Conservation (phyloP, 2,329 filamentous ascomycete genomes). For the Camillea tinctor region DNA sequence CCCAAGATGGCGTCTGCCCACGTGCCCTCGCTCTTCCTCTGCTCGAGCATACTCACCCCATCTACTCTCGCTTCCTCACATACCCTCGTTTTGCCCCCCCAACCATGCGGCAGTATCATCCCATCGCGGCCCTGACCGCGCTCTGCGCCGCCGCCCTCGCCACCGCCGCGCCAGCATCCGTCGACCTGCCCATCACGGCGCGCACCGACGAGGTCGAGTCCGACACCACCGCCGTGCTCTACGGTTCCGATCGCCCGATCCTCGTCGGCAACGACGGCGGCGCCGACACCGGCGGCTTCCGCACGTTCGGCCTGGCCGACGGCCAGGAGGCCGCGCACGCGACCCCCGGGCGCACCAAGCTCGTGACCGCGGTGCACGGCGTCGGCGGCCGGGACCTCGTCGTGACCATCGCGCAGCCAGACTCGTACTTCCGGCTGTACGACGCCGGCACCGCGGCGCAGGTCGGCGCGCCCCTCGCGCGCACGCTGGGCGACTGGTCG, state of each 20-base stretch:
- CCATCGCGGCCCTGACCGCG: background rate
- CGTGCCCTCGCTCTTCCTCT: background rate
- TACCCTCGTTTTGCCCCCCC: background rate
- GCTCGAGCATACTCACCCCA: background rate
- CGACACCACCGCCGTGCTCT: slow-evolving; percentile 42
- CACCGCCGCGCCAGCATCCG: background rate
- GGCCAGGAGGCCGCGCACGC: slow-evolving; percentile 32
- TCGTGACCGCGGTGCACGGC: slow-evolving; percentile 40
- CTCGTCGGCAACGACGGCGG: slow-evolving; percentile 47
- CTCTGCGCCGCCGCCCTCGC: background rate
- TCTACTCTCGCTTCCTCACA: background rate
- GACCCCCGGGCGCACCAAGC: slow-evolving; percentile 44
- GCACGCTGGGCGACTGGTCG: slow-evolving; percentile 46
- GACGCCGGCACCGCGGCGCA: slow-evolving; percentile 33
- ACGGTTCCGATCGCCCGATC: slow-evolving; percentile 34
- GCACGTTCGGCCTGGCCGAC: slow-evolving; percentile 35
- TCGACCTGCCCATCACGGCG: slow-evolving; percentile 25
- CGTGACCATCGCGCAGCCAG: slow-evolving; percentile 42
- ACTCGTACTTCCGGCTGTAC: slow-evolving; percentile 42
- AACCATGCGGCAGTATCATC: background rate
- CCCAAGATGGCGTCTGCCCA: background rate
- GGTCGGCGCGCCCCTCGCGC: slow-evolving; percentile 32
- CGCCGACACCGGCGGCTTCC: slow-evolving; percentile 43
- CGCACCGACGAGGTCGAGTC: slow-evolving; percentile 39
- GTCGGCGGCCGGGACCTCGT: slow-evolving; percentile 37